Evolutionary conservation across 2,329 filamentous ascomycete species (phyloP), one percentile per base, ranked within the genome.

Genomic region (Pestalotiopsis sp.): DNA sequence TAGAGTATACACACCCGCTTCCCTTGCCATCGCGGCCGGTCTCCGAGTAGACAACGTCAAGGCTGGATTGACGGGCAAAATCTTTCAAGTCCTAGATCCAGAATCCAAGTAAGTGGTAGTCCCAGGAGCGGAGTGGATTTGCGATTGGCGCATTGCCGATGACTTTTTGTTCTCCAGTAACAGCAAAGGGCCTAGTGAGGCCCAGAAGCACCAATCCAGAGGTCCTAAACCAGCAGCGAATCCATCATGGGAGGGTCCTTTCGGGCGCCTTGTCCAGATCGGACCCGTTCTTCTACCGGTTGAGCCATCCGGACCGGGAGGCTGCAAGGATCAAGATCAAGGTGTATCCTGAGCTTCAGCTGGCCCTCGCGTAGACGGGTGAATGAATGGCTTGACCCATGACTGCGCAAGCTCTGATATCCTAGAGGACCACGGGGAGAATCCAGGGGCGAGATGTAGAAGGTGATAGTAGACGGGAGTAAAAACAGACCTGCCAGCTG

Each of bases 401-500:
- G 71, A 72, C 69, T 72, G 71, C 72, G 73, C 70, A 72, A 74
- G 72, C 68, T 73, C 45, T 65, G 72, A 73, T 71, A 63, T 67
- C 66, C 66, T 67, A 59, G 67, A 62, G 61, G 69, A 71, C 65
- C 67, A 69, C 74, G 75, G 73, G 75, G 79, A 76, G 76, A 78
- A 76, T 81, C 79, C 80, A 76, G 70, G 69, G 73, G 71, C 71
- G 74, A 64, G 61, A 64, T 41, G 57, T 71, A 72, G 72, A 73
- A 76, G 78, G 77, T 83, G 80, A 78, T 77, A 78, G 79, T 81
- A 87, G 88, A 84, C 84, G 85, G 89, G 86, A 86, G 82, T 81
- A 80, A 73, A 81, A 86, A 93, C 96, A 96, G 92, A 99, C 96
- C 96, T 99, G 96, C 96, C 96, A 99, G 90, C 95, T 98, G 88